These are phyloP conservation scores for Podochytrium sp. DNA, from an alignment of 192 early-diverging fungal genomes.

Conservation along the genomic window DNA sequence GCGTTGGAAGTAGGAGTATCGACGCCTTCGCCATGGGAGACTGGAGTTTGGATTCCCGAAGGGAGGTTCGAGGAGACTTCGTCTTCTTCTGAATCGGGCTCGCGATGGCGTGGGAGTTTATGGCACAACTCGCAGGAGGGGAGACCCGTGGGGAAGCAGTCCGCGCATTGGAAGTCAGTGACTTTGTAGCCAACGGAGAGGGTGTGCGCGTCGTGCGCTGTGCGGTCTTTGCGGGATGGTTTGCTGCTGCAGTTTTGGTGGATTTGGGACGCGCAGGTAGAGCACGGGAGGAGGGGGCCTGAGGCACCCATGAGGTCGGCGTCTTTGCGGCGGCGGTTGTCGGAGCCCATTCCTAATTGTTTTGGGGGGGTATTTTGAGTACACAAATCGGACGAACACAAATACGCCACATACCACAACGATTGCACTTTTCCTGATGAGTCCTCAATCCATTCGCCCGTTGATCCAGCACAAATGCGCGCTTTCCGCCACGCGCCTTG, in stretches of 20 bases:
- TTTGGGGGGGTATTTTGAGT: neutral
- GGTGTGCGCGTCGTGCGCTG: neutral
- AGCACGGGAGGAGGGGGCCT: constrained; percentile 22
- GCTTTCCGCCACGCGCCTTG: neutral
- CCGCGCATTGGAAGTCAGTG: constrained; percentile 21
- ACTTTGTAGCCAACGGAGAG: neutral
- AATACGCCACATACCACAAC: constrained; percentile 19
- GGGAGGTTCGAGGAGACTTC: neutral
- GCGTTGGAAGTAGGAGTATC: neutral
- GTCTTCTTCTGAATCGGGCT: neutral
- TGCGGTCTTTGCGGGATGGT: constrained; percentile 8
- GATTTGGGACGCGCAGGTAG: constrained; percentile 21
- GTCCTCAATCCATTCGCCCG: neutral
- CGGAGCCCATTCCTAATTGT: neutral
- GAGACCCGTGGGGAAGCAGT: neutral
- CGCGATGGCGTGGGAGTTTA: neutral
- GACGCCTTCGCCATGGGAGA: neutral
- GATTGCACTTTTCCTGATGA: constrained; percentile 13
- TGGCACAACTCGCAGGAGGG: constrained; percentile 12
- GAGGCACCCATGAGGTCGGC: constrained; percentile 17
- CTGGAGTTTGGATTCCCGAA: neutral
- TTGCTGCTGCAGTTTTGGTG: constrained; percentile 21
- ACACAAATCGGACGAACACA: neutral
- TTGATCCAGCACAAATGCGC: neutral
- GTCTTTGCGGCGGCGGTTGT: neutral